These are phyloP conservation scores for Sugiyamaella qingdaonensis DNA, from an alignment of 805 yeast genomes.

Conservation along the genomic window DNA sequence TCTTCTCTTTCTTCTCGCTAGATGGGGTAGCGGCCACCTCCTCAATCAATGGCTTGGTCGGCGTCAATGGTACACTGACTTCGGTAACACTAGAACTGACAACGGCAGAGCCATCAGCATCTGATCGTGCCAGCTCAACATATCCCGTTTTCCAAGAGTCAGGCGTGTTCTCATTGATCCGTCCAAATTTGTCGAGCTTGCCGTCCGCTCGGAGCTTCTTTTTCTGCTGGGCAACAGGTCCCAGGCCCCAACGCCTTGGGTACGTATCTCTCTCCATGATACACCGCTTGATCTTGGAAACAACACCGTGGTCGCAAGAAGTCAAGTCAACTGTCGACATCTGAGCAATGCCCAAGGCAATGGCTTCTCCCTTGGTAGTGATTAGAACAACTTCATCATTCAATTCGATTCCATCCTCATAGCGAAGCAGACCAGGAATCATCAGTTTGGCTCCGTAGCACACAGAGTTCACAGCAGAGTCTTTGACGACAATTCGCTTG, in stretches of 20 bases:
- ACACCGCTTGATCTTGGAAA: slow-evolving; percentile 97
- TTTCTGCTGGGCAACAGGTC: slow-evolving; percentile 98
- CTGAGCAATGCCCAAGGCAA: slow-evolving; percentile 97
- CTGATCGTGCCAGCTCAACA: slow-evolving; percentile 42
- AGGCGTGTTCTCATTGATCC: slow-evolving; percentile 91
- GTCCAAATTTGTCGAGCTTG: slow-evolving; percentile 92
- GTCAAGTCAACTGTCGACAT: slow-evolving; percentile 98
- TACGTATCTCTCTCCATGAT: slow-evolving; percentile 99
- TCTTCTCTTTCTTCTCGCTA: slow-evolving; percentile 44
- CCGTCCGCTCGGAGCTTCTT: slow-evolving; percentile 97
- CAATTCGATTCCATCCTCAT: slow-evolving; percentile 95
- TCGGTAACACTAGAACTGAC: slow-evolving; percentile 25
- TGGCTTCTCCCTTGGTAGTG: slow-evolving; percentile 99
- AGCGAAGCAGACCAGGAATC: slow-evolving; percentile 97
- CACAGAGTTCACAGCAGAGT: slow-evolving; percentile 95
- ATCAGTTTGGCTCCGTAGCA: slow-evolving; percentile 98
- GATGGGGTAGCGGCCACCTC: slow-evolving; percentile 17
- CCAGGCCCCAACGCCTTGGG: slow-evolving; percentile 99
- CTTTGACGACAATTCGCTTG: slow-evolving; percentile 92
- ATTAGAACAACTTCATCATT: slow-evolving; percentile 97
- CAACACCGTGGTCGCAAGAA: slow-evolving; percentile 96
- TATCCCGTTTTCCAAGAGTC: slow-evolving; percentile 84
- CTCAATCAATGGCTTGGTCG: slow-evolving; percentile 19
- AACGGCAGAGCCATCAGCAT: slow-evolving; percentile 17
- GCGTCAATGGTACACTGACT: slow-evolving; percentile 20